Evolutionary conservation across 495 filamentous ascomycete species (phyloP), one percentile per base, ranked within the genome.

Genomic region (Penicillium atrosanguineum): DNA sequence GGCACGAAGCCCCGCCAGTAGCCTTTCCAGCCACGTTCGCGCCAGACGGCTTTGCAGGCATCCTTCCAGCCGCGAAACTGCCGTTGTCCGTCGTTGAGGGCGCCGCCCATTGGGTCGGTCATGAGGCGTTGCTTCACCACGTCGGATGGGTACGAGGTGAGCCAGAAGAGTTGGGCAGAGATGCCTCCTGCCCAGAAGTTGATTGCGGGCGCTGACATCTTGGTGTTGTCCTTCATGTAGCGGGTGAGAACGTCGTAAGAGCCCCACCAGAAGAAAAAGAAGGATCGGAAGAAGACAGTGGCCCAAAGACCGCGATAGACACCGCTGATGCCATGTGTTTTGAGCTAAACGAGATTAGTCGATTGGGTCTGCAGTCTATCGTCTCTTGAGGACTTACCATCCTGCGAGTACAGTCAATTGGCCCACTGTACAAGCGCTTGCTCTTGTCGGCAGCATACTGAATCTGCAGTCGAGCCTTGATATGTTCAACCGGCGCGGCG

Each of bases 221-320:
- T 72, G 15, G 91, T 96, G 44, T 82, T 73, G 20, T 82, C 69
- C 37, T 78, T 69, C 63, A 98, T 73, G 52, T 79, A 65, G 18
- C 83, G 75, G 15, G 88, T 89, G 51, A 97, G 77, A 18, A 96
- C 47, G 56, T 95, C 92, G 71, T 98, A 98, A 34, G 83, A 86
- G 11, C 87, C 87, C 94, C 94, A 98, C 93, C 91, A 96, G 75
- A 87, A 94, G 80, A 96, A 95, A 79, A 98, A 98, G 70, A 91
- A 95, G 6, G 86, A 83, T 20, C 94, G 81, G 74, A 97, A 97
- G 46, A 98, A 61, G 28, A 97, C 75, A 0, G 94, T 98, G 1
- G 94, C 88, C 26, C 67, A 76, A 31, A 98, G 73, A 0, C 94
- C 94, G 60, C 90, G 90, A 71, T 90, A 97, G 1, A 97, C 66